Percentiles rank a stretch among this genome's conserved stretches.
phyloP scores from a whole-genome alignment of 495 filamentous ascomycete species.

The Podospora tetraspora region DNA sequence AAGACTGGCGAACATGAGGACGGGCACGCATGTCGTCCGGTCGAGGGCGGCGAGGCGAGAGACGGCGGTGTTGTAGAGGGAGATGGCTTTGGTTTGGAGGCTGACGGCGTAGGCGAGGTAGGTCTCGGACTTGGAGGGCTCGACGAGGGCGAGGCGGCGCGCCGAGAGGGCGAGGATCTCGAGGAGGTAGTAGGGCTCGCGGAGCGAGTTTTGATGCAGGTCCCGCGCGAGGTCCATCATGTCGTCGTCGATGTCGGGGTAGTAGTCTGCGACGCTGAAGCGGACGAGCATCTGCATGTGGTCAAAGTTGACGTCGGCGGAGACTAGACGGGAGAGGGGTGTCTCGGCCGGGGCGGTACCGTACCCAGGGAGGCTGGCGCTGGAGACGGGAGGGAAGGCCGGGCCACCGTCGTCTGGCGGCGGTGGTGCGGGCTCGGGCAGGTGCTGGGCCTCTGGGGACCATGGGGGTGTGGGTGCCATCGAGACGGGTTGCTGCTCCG shows the following conservation, averaged over 20 bases:
- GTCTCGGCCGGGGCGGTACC: neutral
- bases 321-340: neutral
- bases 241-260: slow-evolving; percentile 24
- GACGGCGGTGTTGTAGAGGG: slow-evolving; percentile 32
- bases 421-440: neutral
- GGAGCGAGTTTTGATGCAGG: slow-evolving; percentile 21
- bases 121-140: slow-evolving; percentile 19
- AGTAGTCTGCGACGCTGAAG: slow-evolving; percentile 23
- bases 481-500: neutral
- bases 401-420: neutral
- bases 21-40: slow-evolving; percentile 31
- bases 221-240: slow-evolving; percentile 15
- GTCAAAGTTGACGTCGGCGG: slow-evolving; percentile 27
- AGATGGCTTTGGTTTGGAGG: slow-evolving; percentile 34
- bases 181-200: slow-evolving; percentile 33
- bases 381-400: slow-evolving; percentile 14
- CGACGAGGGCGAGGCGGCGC: slow-evolving; percentile 26
- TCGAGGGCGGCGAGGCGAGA: slow-evolving; percentile 23
- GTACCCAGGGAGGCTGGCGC: slow-evolving; percentile 1
- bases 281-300: slow-evolving; percentile 38
- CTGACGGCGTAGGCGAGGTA: slow-evolving; percentile 28
- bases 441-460: neutral
- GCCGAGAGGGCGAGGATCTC: slow-evolving; percentile 35
- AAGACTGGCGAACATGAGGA: slow-evolving; percentile 32
- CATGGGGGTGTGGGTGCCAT: neutral